phyloP scores from a whole-genome alignment of 2,329 filamentous ascomycete genomes.

The Paecilomyces dactylethromorphus region DNA sequence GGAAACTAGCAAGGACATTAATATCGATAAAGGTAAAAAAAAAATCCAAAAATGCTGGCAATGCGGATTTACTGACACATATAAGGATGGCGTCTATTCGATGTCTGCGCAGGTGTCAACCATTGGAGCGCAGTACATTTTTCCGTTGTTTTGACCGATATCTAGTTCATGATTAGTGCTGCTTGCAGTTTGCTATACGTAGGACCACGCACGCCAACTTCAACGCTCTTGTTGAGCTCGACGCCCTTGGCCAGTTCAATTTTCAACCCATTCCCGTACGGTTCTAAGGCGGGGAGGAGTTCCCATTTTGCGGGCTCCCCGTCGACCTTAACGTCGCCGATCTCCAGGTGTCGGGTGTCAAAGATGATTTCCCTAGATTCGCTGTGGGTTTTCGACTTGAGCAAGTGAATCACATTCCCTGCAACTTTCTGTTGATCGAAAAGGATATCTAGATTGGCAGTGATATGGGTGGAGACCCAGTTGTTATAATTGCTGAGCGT shows the following conservation, averaged over 20 bases:
- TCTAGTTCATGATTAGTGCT: slow-evolving; percentile 31
- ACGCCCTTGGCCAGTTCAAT: slow-evolving; percentile 43
- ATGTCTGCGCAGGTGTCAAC: slow-evolving; percentile 88
- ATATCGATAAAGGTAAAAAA: not conserved
- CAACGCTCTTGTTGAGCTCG: slow-evolving; percentile 40
- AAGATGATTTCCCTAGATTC: slow-evolving; percentile 72
- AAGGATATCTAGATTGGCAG: slow-evolving; percentile 72
- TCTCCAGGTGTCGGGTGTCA: slow-evolving; percentile 77
- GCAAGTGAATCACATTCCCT: slow-evolving; percentile 68
- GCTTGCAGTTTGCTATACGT: not conserved
- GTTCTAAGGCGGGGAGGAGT: slow-evolving; percentile 62
- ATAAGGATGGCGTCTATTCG: slow-evolving; percentile 92
- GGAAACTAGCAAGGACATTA: slow-evolving; percentile 49
- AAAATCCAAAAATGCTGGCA: not conserved
- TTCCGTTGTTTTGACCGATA: slow-evolving; percentile 72
- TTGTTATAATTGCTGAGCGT: slow-evolving; percentile 88
- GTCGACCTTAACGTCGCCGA: slow-evolving; percentile 65
- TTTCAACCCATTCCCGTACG: slow-evolving; percentile 52
- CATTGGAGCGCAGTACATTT: slow-evolving; percentile 91
- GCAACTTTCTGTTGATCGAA: slow-evolving; percentile 72
- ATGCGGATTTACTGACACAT: slow-evolving; percentile 54
- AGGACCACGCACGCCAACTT: slow-evolving; percentile 37
- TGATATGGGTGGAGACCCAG: slow-evolving; percentile 79
- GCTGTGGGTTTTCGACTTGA: slow-evolving; percentile 70
- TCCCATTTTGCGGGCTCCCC: slow-evolving; percentile 61